Base-by-base conservation (phyloP, 2,329 filamentous ascomycete genomes). In the Curvularia eragrostidis region DNA sequence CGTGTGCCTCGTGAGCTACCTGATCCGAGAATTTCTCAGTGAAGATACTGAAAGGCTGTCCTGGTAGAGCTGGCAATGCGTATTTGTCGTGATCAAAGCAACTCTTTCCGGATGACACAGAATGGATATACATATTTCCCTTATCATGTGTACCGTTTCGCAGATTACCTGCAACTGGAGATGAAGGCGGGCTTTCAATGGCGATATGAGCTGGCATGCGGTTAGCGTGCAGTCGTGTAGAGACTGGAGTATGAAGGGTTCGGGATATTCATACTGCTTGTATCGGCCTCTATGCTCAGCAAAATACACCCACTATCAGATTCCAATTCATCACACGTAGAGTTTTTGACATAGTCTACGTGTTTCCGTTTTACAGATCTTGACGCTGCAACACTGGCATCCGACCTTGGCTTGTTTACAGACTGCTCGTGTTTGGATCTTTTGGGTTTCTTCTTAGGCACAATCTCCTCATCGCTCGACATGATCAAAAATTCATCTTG, bases 401-500 rank as follows among this genome's bases (percentile, higher is more conserved):
- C 15, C 3, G 34, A 23, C 5, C 13, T 2, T 15, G 41, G 2
- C 32, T 10, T 5, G 13, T 38, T 15, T 19, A 15, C 12, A 15
- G 5, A 6, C 15, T 9, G 30, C 15, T 26, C 10, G 32, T 19
- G 58, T 12, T 38, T 38, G 26, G 53, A 10, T 8, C 19, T 48
- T 8, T 8, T 48, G 9, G 13, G 44, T 30, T 60, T 63, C 21
- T 46, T 51, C 13, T 28, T 38, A 23, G 42, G 26, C 6, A 18
- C 18, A 10, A 38, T 2, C 19, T 54, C 50, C 10, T 55, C 43
- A n/a, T 53, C 53, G 23, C 55, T 64, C 2, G 52, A 43, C 3
- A 65, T 28, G 19, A 56, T 52, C 2, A 69, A 56, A 34, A 64
- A 62, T 3, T 52, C 53, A 48, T 75, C 73, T 52, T 74, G 72